phyloP scores from a whole-genome alignment of 2,329 filamentous ascomycete genomes.

The Stemphylium beticola region DNA sequence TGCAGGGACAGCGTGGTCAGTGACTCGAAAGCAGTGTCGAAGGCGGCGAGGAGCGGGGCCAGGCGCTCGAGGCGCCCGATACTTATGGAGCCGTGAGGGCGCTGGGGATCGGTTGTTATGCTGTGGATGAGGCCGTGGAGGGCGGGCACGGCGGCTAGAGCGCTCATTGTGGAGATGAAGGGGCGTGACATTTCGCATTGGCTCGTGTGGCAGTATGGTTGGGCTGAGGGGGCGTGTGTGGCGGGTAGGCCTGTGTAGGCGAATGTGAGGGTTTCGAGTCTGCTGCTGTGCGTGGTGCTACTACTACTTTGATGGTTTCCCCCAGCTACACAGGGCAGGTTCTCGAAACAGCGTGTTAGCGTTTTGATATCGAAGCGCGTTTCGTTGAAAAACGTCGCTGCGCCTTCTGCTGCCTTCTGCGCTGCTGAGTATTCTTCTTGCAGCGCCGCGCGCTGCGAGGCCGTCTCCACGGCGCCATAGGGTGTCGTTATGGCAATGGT shows the following conservation, averaged over 20 bases:
- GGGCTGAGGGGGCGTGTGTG: constrained; percentile 19
- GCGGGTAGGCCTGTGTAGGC: constrained; percentile 22
- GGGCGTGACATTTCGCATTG: constrained; percentile 39
- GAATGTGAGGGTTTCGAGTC: constrained; percentile 14
- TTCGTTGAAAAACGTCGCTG: constrained; percentile 33
- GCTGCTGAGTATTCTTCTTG: constrained; percentile 5
- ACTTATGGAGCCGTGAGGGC: constrained; percentile 24
- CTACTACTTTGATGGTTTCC: no score
- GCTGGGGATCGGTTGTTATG: constrained; percentile 10
- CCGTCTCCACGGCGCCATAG: background rate
- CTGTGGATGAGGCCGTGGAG: constrained; percentile 1
- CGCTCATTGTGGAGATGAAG: constrained; percentile 32
- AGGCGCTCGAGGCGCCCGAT: constrained; percentile 30
- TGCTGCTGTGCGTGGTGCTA: no score
- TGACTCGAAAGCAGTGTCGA: constrained; percentile 22
- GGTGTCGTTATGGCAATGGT: constrained; percentile 5
- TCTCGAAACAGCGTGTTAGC: constrained; percentile 23
- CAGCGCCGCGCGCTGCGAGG: background rate
- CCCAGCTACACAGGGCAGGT: no score
- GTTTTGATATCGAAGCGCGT: constrained; percentile 32
- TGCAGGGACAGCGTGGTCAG: constrained; percentile 26
- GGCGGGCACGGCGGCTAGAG: constrained; percentile 11
- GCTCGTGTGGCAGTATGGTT: constrained; percentile 28
- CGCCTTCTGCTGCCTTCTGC: constrained; percentile 14
- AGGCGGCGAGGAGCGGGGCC: constrained; percentile 15